Conservation (phyloP, 345 rosid species). For the Salix purpurea region DNA sequence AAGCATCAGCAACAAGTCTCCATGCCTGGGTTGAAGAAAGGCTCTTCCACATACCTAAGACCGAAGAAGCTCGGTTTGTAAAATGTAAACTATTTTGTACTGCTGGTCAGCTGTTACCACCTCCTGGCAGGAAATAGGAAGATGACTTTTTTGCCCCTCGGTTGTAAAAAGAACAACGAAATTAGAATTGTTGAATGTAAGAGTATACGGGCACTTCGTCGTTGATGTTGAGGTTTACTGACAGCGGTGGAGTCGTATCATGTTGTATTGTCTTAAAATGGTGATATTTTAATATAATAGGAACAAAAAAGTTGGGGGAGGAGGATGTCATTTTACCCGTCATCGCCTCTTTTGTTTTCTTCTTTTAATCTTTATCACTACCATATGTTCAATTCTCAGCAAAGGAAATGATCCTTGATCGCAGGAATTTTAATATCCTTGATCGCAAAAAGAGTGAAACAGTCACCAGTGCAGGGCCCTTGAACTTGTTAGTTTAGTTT, state of each 20-base stretch:
- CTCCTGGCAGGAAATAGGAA: too few species aligned
- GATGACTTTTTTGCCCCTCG: background rate
- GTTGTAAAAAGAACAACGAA: background rate
- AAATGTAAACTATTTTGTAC: background rate
- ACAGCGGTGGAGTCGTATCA: background rate
- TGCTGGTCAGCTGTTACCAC: background rate
- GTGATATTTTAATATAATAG: too few species aligned
- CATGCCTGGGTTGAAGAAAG: conserved; percentile 59
- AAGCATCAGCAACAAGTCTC: conserved; percentile 67
- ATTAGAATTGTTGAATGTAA: background rate
- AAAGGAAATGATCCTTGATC: too few species aligned
- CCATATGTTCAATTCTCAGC: too few species aligned
- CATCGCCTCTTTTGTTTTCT: too few species aligned
- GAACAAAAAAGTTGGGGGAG: too few species aligned
- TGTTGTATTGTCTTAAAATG: background rate
- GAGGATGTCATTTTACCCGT: too few species aligned
- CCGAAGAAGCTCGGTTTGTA: conserved; percentile 81
- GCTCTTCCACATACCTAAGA: conserved; percentile 62
- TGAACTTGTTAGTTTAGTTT: too few species aligned
- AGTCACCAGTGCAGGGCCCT: too few species aligned
- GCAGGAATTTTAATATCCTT: too few species aligned
- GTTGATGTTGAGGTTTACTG: background rate
- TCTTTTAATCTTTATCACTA: too few species aligned
- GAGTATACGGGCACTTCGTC: background rate
- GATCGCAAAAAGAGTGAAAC: too few species aligned